phyloP scores from a whole-genome alignment of 805 yeast species.

The Cyberlindnera euphorbiae region DNA sequence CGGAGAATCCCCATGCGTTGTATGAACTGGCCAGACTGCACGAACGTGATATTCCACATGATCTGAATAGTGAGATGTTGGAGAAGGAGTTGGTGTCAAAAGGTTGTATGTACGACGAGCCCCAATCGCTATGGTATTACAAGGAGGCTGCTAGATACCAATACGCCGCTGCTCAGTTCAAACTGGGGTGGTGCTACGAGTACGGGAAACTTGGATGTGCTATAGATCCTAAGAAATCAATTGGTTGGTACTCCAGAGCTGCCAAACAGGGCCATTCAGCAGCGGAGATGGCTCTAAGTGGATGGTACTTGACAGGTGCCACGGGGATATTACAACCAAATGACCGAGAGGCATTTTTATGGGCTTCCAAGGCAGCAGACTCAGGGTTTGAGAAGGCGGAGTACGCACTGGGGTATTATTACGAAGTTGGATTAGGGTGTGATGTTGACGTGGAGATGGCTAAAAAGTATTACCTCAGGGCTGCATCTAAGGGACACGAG shows the following conservation, averaged over 20 bases:
- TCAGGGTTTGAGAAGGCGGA: constrained; percentile 58
- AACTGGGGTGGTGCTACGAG: constrained; percentile 68
- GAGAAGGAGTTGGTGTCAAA: constrained; percentile 30
- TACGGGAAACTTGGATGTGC: constrained; percentile 54
- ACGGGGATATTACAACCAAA: constrained; percentile 46
- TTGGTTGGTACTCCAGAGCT: constrained; percentile 72
- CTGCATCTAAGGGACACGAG: constrained; percentile 58
- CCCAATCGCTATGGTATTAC: constrained; percentile 47
- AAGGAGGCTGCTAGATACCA: constrained; percentile 55
- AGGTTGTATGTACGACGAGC: constrained; percentile 31
- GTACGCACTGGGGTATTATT: constrained; percentile 64
- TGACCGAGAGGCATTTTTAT: constrained; percentile 60
- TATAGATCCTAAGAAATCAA: constrained; percentile 51
- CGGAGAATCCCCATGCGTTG: constrained; percentile 48
- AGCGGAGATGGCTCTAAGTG: constrained; percentile 67
- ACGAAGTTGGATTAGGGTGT: constrained; percentile 62
- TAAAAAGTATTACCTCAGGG: constrained; percentile 45
- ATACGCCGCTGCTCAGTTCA: constrained; percentile 64
- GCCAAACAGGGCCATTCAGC: constrained; percentile 57
- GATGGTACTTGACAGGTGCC: constrained; percentile 75
- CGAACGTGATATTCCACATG: constrained; percentile 39
- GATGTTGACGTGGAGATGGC: constrained; percentile 40
- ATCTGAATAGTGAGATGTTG: constrained; percentile 26
- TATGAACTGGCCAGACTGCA: constrained; percentile 54
- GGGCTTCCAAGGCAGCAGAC: constrained; percentile 62